A percentile compares a stretch with the other conserved stretches of the same genome.
Conservation (phyloP, 805 yeast genomes). For the Kluyveromyces wickerhamii region DNA sequence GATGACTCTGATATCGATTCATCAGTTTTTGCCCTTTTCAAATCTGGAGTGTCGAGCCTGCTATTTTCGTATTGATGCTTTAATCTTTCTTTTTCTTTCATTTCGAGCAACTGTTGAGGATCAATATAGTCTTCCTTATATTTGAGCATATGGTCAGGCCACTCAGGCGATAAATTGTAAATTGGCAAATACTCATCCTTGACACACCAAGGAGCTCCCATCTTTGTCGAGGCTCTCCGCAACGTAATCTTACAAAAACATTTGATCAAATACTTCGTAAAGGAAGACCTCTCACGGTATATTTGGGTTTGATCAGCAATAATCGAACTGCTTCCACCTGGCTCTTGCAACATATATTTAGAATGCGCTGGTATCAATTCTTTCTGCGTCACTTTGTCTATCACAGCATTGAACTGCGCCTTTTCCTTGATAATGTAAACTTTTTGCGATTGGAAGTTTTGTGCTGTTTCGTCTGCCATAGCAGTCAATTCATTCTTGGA, state of each 20-base stretch:
- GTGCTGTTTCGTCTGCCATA: not conserved
- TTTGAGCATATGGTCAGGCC: slow-evolving; percentile 27
- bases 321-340: slow-evolving; percentile 45
- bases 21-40: slow-evolving; percentile 8
- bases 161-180: slow-evolving; percentile 28
- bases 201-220: slow-evolving; percentile 96
- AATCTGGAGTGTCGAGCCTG: slow-evolving; percentile 12
- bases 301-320: slow-evolving; percentile 69
- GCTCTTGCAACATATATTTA: slow-evolving; percentile 63
- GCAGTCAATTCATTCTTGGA: slow-evolving; percentile 4
- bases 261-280: slow-evolving; percentile 84
- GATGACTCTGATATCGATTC: not conserved
- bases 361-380: slow-evolving; percentile 44
- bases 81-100: slow-evolving; percentile 8
- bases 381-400: slow-evolving; percentile 30
- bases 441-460: slow-evolving; percentile 19
- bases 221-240: slow-evolving; percentile 66
- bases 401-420: slow-evolving; percentile 58
- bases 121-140: slow-evolving; percentile 23
- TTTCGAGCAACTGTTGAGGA: slow-evolving; percentile 4
- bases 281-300: slow-evolving; percentile 73
- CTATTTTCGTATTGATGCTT: slow-evolving; percentile 9
- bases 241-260: slow-evolving; percentile 70
- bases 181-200: slow-evolving; percentile 49
- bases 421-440: slow-evolving; percentile 69